Evolutionary conservation across 257 asterid species (phyloP).

Genomic region (Gentiana dahurica): DNA sequence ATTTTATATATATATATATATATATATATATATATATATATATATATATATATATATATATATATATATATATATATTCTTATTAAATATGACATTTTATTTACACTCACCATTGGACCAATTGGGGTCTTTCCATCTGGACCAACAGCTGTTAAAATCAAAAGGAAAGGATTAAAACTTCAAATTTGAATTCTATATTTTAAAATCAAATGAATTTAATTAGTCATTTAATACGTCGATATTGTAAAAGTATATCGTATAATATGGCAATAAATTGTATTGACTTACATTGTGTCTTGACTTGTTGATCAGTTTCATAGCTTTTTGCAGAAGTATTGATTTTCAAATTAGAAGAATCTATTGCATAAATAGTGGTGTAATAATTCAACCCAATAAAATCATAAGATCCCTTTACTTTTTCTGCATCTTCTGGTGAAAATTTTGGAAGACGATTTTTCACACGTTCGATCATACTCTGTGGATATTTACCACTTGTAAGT

Average conservation of each 20-base stretch:
- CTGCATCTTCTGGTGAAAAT: slow-evolving; percentile 11
- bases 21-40: not conserved
- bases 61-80: not conserved
- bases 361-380: slow-evolving; percentile 12
- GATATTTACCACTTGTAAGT: slow-evolving; percentile 18
- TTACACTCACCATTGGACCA: slow-evolving; percentile 13
- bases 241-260: not conserved
- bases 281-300: slow-evolving; percentile 5
- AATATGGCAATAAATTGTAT: not conserved
- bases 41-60: not conserved
- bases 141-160: slow-evolving; percentile 6
- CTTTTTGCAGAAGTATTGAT: not conserved
- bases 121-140: slow-evolving; percentile 13
- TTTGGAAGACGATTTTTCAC: slow-evolving; percentile 16
- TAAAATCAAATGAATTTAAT: not conserved
- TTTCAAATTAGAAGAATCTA: not conserved
- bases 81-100: not conserved
- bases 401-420: slow-evolving; percentile 8
- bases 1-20: not conserved
- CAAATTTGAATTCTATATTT: not conserved
- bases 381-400: slow-evolving; percentile 25
- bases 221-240: not conserved
- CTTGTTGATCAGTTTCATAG: slow-evolving; percentile 4
- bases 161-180: not conserved
- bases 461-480: slow-evolving; percentile 11